A percentile compares a stretch with the other conserved stretches of the same genome.
Conservation (phyloP, 2,329 filamentous ascomycete genomes). For the Fusarium drepaniforme region DNA sequence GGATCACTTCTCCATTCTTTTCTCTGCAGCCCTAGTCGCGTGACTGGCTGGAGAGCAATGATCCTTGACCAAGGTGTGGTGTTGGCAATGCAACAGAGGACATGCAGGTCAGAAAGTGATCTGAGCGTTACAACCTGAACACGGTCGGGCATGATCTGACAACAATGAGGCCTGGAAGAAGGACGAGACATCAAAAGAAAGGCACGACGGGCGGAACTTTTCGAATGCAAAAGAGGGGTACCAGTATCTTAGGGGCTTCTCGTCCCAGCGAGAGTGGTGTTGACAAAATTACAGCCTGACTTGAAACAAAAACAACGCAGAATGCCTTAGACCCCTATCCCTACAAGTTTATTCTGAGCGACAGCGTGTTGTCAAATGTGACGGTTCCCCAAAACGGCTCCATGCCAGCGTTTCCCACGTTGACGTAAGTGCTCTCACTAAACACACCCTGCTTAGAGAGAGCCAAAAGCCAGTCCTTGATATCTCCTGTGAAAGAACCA, state of each 20-base stretch:
- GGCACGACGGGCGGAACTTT: not conserved
- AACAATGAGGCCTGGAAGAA: not conserved
- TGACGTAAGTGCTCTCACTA: slow-evolving; percentile 22
- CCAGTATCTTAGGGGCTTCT: not conserved
- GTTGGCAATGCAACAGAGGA: not conserved
- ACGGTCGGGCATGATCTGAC: not conserved
- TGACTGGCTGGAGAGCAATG: not conserved
- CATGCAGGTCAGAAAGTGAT: not conserved
- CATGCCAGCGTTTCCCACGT: slow-evolving; percentile 36
- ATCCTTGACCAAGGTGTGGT: not conserved
- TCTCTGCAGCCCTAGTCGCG: not conserved
- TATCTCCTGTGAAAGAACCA: slow-evolving; percentile 26
- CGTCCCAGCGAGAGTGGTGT: not conserved
- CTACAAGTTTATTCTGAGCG: slow-evolving; percentile 28
- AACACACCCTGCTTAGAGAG: slow-evolving; percentile 27
- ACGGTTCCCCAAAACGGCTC: slow-evolving; percentile 34
- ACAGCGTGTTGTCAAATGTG: slow-evolving; percentile 29
- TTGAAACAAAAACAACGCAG: not conserved
- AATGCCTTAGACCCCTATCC: not conserved
- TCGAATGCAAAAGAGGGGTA: not conserved
- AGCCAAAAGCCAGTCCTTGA: slow-evolving; percentile 35
- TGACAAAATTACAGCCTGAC: not conserved
- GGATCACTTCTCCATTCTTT: not conserved
- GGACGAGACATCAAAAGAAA: no score
- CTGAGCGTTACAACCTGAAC: not conserved